phyloP scores from a whole-genome alignment of 345 rosid species.

The Brassica nigra region DNA sequence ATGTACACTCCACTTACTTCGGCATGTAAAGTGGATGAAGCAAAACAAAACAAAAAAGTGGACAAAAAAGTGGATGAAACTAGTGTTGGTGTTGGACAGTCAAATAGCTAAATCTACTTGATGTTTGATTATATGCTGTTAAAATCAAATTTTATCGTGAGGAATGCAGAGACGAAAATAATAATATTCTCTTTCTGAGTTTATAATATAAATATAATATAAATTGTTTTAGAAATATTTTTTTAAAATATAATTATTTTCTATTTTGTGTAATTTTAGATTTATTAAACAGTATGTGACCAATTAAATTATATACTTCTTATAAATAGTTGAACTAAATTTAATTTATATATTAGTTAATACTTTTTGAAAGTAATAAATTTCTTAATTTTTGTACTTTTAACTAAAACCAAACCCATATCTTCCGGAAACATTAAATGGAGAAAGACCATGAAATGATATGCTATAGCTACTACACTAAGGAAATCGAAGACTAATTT shows the following conservation, averaged over 20 bases:
- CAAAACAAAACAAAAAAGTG: no score
- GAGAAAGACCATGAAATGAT: neutral
- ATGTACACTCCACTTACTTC: neutral
- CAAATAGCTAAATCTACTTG: neutral
- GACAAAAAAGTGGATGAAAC: no score
- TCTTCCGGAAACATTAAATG: neutral
- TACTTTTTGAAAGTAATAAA: neutral
- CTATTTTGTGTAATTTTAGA: no score
- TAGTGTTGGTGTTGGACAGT: neutral
- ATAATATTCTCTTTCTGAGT: neutral
- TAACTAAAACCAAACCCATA: neutral
- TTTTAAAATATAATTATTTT: no score
- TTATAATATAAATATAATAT: no score
- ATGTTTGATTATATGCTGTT: neutral
- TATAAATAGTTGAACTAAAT: no score
- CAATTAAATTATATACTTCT: no score
- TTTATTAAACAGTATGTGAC: no score
- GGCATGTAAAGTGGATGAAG: no score
- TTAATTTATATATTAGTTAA: no score
- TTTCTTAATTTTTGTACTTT: neutral
- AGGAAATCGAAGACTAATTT: neutral
- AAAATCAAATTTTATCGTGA: neutral
- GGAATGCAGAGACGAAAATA: neutral
- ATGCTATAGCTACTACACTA: neutral
- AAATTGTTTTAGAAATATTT: no score